Evolutionary conservation across 192 early-diverging fungal species (phyloP).

Genomic region (Gryganskiella cystojenkinii): DNA sequence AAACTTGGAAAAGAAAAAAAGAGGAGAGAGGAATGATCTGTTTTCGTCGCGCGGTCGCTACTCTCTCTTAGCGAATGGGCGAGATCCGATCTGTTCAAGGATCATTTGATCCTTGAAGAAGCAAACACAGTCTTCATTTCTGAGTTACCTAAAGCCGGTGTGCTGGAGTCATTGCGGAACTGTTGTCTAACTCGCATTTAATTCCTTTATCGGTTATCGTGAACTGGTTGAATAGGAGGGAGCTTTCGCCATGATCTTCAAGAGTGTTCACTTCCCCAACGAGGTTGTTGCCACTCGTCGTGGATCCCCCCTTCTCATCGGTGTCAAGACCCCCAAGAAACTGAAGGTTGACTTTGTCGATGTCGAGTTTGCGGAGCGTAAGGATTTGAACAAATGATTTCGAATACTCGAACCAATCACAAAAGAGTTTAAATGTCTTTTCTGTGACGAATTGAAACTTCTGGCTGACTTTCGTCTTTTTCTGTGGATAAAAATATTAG

Average conservation of each 20-base stretch:
- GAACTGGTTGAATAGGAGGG: constrained; percentile 71
- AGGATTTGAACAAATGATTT: not conserved
- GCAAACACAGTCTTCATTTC: too few species aligned
- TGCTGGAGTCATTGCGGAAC: too few species aligned
- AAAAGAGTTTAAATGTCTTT: too few species aligned
- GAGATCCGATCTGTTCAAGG: too few species aligned
- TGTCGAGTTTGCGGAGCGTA: constrained; percentile 87
- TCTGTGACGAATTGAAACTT: not conserved
- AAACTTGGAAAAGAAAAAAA: not conserved
- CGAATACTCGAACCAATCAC: too few species aligned
- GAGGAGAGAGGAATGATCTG: not conserved
- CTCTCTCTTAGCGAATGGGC: too few species aligned
- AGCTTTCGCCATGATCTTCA: constrained; percentile 96
- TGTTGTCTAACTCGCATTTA: not conserved
- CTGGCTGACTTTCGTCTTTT: not conserved
- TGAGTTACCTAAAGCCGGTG: too few species aligned
- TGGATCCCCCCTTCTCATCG: constrained; percentile 97
- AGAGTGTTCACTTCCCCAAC: constrained; percentile 93
- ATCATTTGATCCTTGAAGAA: too few species aligned
- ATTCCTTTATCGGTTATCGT: not conserved
- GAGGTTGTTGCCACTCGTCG: constrained; percentile 96
- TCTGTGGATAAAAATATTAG: constrained; percentile 67
- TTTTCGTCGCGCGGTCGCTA: not conserved
- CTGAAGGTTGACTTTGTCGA: constrained; percentile 99
- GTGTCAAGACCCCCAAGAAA: constrained; percentile 98